Evolutionary conservation across 305 asterid genomes (phyloP), one percentile per base, ranked within the genome.

Genomic region (Fraxinus sp.): DNA sequence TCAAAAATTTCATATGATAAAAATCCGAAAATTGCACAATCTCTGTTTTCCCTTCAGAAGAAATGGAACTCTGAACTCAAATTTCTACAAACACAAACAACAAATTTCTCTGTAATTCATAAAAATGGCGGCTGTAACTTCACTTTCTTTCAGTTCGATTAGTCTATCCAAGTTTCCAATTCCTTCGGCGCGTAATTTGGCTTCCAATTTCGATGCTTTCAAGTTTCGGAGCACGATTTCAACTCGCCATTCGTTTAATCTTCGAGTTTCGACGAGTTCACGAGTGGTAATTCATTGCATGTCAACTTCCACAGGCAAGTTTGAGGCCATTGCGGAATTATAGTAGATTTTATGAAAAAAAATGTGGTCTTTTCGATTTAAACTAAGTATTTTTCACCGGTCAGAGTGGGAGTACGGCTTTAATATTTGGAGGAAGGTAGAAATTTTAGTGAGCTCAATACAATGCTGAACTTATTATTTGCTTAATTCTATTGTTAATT

Each of bases 41-140:
- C 88, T 24, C 66, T 2, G 14, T 22, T 75, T 66, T 78, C 59
- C 43, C 78, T 80, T 75, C 64, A 20, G 26, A 24, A 33, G 75
- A 75, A 57, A 88, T 84, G 88, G 59, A 49, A 32, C 22, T 83
- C 83, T 83, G 82, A 55, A 43, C 22, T 8, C 32, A 49, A 75
- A 4, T 30, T 14, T 49, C 62, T 79, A 46, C 83, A 46, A 49
- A 39, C 55, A 35, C 20, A 82, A 84, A 57, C 28, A 13, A 32
- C 22, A 49, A 49, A 70, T 20, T 36, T 14, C 36, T 64, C 7
- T 75, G 24, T 82, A 32, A 11, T 46, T 26, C 33, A 7, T 46
- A 22, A 8, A 4, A 83, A 95, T 93, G 97, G 97, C 98, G 88
- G 90, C 97, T 33, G 87, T 95, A 78, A 87, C 91, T 84, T 91